Percentiles rank a stretch among this genome's conserved stretches.
phyloP scores from a whole-genome alignment of 2,329 filamentous ascomycete species.

The Aspergillus candidus region DNA sequence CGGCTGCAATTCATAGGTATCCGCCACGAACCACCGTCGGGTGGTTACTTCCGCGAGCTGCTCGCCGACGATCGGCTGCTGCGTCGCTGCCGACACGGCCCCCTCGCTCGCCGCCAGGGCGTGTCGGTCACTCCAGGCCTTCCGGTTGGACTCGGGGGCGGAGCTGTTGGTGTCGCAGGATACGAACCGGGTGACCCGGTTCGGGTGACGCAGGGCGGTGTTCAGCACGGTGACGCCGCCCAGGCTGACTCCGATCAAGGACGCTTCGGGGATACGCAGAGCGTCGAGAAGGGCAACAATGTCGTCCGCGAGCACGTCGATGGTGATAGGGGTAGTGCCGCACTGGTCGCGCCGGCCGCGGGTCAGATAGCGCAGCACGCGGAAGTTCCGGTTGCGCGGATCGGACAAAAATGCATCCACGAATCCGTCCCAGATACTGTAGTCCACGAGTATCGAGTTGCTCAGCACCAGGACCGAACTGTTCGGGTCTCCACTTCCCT shows the following conservation, averaged over 20 bases:
- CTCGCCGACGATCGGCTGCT: conserved; percentile 53
- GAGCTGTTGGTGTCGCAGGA: conserved; percentile 73
- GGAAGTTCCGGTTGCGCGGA: conserved; percentile 53
- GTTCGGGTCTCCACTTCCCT: conserved; percentile 60
- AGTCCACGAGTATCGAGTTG: conserved; percentile 74
- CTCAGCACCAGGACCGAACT: conserved; percentile 69
- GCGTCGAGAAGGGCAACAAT: conserved; percentile 60
- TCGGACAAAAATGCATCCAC: conserved; percentile 54
- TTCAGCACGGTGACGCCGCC: conserved; percentile 74
- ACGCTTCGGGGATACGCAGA: conserved; percentile 61
- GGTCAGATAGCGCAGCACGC: conserved; percentile 69
- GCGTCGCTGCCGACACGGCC: conserved; percentile 26
- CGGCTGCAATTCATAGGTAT: conserved; percentile 52
- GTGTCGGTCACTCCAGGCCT: conserved; percentile 74
- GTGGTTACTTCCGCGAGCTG: conserved; percentile 66
- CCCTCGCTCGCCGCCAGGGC: conserved; percentile 56
- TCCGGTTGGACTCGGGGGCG: conserved; percentile 66
- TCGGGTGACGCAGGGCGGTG: conserved; percentile 61
- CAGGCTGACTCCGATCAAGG: conserved; percentile 71
- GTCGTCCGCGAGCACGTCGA: conserved; percentile 64
- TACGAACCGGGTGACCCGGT: conserved; percentile 56
- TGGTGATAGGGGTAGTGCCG: conserved; percentile 44
- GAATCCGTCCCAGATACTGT: conserved; percentile 75
- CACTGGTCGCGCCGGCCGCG: conserved; percentile 57
- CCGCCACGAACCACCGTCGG: conserved; percentile 64